phyloP scores from a whole-genome alignment of 371 early-diverging fungal species.

The Circinella umbellata region DNA sequence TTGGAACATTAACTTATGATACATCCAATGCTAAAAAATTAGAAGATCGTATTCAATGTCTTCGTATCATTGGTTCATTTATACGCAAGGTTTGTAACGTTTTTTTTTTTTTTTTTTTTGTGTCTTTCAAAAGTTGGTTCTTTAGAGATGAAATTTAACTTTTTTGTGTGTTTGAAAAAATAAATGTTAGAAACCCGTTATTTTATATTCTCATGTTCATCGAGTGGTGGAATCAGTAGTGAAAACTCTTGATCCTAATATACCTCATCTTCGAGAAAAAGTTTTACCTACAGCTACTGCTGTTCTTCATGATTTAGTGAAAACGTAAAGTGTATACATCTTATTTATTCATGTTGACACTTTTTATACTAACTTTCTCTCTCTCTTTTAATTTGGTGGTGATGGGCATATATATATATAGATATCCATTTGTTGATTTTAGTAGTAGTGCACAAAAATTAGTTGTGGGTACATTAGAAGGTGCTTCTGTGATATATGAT shows the following conservation, averaged over 20 bases:
- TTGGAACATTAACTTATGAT: constrained; percentile 77
- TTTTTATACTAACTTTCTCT: too few relatives aligned
- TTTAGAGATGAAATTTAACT: background rate
- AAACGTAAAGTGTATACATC: constrained; percentile 41
- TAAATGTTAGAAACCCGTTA: constrained; percentile 59
- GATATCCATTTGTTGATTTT: constrained; percentile 77
- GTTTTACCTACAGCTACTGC: constrained; percentile 73
- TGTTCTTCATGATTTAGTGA: constrained; percentile 79
- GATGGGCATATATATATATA: constrained; percentile 12
- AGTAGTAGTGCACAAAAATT: constrained; percentile 78
- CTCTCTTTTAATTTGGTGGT: too few relatives aligned
- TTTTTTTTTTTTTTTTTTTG: background rate
- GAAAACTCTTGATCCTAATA: constrained; percentile 84
- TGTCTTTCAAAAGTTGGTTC: too few relatives aligned
- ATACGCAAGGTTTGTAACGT: constrained; percentile 64
- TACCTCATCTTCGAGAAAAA: constrained; percentile 73
- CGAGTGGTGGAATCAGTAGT: constrained; percentile 81
- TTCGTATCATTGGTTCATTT: constrained; percentile 76
- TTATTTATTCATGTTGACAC: too few relatives aligned
- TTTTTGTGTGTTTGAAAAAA: too few relatives aligned
- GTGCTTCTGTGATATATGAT: constrained; percentile 81
- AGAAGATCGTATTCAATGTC: constrained; percentile 58
- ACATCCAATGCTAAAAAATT: constrained; percentile 69
- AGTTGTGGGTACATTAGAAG: constrained; percentile 82
- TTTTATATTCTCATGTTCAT: constrained; percentile 67